Conservation (phyloP, 179 eudicot genomes). For the Beta macrorhiza region DNA sequence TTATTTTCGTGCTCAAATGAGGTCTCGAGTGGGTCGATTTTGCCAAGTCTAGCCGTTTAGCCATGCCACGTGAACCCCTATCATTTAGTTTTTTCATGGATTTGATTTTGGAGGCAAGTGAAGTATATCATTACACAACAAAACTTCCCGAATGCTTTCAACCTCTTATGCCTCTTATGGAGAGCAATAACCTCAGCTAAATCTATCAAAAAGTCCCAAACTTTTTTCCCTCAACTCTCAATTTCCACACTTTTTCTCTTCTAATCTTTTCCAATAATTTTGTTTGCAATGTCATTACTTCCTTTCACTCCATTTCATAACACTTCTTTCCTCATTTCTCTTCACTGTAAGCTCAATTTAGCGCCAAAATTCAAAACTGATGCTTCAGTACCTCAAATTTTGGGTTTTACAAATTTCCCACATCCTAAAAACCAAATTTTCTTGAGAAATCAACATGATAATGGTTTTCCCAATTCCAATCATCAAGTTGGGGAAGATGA, state of each 20-base stretch:
- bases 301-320: slow-evolving; percentile 21
- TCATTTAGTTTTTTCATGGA: too few relatives aligned
- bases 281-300: slow-evolving; percentile 30
- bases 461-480: slow-evolving; percentile 20
- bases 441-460: slow-evolving; percentile 12
- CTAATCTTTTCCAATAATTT: not conserved
- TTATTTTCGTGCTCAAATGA: too few relatives aligned
- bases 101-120: too few relatives aligned
- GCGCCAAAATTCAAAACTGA: slow-evolving; percentile 29
- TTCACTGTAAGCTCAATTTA: slow-evolving; percentile 24
- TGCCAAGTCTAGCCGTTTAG: too few relatives aligned
- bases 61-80: too few relatives aligned
- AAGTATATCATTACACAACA: too few relatives aligned
- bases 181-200: not conserved
- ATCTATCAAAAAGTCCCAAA: too few relatives aligned
- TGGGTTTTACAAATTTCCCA: slow-evolving; percentile 18
- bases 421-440: slow-evolving; percentile 15
- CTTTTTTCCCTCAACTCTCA: too few relatives aligned
- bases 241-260: not conserved
- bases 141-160: not conserved
- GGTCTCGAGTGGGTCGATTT: too few relatives aligned
- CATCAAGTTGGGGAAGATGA: slow-evolving; percentile 8
- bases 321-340: slow-evolving; percentile 25
- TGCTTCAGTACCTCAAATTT: slow-evolving; percentile 21
- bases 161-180: not conserved